phyloP scores from a whole-genome alignment of 257 asterid genomes.

The Ilex aquifolium region DNA sequence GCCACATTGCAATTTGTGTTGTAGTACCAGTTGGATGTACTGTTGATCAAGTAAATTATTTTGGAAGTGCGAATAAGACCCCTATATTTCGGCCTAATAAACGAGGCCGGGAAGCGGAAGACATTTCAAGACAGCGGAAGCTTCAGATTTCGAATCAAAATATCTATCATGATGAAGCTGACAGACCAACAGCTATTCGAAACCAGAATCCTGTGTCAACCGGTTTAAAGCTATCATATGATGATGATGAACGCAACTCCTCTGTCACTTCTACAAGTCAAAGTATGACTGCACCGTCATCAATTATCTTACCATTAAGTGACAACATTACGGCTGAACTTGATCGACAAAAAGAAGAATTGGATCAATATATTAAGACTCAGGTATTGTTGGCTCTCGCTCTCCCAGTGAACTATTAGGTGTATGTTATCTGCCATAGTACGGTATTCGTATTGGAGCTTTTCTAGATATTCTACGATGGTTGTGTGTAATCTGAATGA shows the following conservation, averaged over 20 bases:
- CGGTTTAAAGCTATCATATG: conserved; percentile 81
- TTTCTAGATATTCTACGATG: too few species aligned
- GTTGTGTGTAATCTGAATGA: too few species aligned
- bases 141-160: conserved; percentile 18
- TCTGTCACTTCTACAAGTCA: conserved; percentile 69
- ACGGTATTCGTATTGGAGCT: too few species aligned
- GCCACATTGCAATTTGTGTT: neutral
- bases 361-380: conserved; percentile 49
- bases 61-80: conserved; percentile 36
- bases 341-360: conserved; percentile 55
- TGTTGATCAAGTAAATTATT: conserved; percentile 50
- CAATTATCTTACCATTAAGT: conserved; percentile 42
- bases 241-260: conserved; percentile 73
- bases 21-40: conserved; percentile 53
- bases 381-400: conserved; percentile 42
- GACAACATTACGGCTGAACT: conserved; percentile 54
- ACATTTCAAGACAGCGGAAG: conserved; percentile 43
- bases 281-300: conserved; percentile 41
- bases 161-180: conserved; percentile 42
- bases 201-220: conserved; percentile 69
- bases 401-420: neutral
- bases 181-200: conserved; percentile 31
- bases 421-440: neutral
- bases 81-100: conserved; percentile 39
- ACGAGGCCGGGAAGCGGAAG: conserved; percentile 40